A percentile compares a stretch with the other conserved stretches of the same genome.
Conservation (phyloP, 2,329 filamentous ascomycete genomes). For the Cordyceps tenuipes region DNA sequence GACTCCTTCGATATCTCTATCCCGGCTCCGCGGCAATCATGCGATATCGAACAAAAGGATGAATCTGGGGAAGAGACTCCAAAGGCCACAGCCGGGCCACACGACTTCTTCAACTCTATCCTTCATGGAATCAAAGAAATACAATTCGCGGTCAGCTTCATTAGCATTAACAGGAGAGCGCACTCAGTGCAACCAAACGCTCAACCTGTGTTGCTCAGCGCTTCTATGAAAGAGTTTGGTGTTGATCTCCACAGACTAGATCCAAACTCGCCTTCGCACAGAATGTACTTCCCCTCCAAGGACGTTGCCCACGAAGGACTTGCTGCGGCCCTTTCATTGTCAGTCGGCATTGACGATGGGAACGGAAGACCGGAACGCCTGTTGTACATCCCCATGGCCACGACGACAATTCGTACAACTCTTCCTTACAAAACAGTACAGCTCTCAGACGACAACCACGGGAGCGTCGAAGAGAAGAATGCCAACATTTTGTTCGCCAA, state of each 20-base stretch:
- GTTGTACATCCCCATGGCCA: constrained; percentile 93
- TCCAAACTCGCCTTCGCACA: constrained; percentile 84
- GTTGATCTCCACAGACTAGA: constrained; percentile 88
- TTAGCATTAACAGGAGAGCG: constrained; percentile 77
- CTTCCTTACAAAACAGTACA: constrained; percentile 90
- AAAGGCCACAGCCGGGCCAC: constrained; percentile 79
- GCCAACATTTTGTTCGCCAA: constrained; percentile 96
- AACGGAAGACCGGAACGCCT: constrained; percentile 76
- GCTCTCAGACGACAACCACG: constrained; percentile 56
- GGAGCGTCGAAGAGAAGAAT: constrained; percentile 73
- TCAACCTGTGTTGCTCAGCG: constrained; percentile 70
- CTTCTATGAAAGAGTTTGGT: constrained; percentile 93
- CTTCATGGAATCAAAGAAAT: constrained; percentile 91
- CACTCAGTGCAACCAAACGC: constrained; percentile 57
- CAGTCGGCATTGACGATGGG: constrained; percentile 86
- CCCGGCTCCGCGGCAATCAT: constrained; percentile 56
- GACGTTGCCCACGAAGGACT: constrained; percentile 94
- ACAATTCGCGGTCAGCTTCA: constrained; percentile 86
- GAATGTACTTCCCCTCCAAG: constrained; percentile 93
- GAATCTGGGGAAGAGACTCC: constrained; percentile 54
- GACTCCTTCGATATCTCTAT: constrained; percentile 56
- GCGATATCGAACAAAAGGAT: constrained; percentile 60
- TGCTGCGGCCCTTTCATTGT: constrained; percentile 84
- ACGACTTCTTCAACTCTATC: constrained; percentile 84
- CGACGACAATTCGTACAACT: constrained; percentile 88